These are phyloP conservation scores for Aeschynomene evenia DNA, from an alignment of 306 rosid genomes.

Conservation along the genomic window DNA sequence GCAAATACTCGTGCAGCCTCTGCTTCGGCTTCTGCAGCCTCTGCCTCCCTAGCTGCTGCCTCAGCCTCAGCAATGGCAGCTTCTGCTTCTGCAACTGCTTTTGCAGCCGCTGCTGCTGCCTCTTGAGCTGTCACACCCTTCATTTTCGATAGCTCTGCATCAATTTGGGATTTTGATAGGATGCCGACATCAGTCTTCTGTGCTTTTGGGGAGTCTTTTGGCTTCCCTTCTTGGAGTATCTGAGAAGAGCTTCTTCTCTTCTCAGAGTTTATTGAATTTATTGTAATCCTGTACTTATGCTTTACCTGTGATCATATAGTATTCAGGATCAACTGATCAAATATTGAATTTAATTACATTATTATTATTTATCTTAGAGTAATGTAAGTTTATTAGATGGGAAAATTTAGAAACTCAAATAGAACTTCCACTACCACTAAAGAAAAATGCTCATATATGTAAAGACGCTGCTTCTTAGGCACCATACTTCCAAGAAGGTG, in stretches of 20 bases:
- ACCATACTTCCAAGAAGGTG: slow-evolving; percentile 23
- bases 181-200: slow-evolving; percentile 52
- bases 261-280: slow-evolving; percentile 51
- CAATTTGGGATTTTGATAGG: slow-evolving; percentile 67
- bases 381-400: background rate
- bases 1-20: slow-evolving; percentile 92
- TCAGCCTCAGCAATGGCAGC: slow-evolving; percentile 89
- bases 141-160: slow-evolving; percentile 70
- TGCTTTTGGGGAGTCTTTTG: slow-evolving; percentile 51
- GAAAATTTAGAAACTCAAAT: background rate
- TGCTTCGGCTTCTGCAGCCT: slow-evolving; percentile 91
- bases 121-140: slow-evolving; percentile 82
- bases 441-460: background rate
- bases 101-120: slow-evolving; percentile 86
- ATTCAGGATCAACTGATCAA: slow-evolving; percentile 9
- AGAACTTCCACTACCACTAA: background rate
- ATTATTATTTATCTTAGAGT: background rate
- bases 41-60: slow-evolving; percentile 91
- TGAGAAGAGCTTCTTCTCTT: slow-evolving; percentile 60
- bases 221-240: slow-evolving; percentile 52
- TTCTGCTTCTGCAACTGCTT: slow-evolving; percentile 95
- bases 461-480: slow-evolving; percentile 8
- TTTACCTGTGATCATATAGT: slow-evolving; percentile 55
- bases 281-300: slow-evolving; percentile 70
- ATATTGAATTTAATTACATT: slow-evolving; percentile 8